Conservation (phyloP, 768 basidiomycete species). For the Mycena latifolia region DNA sequence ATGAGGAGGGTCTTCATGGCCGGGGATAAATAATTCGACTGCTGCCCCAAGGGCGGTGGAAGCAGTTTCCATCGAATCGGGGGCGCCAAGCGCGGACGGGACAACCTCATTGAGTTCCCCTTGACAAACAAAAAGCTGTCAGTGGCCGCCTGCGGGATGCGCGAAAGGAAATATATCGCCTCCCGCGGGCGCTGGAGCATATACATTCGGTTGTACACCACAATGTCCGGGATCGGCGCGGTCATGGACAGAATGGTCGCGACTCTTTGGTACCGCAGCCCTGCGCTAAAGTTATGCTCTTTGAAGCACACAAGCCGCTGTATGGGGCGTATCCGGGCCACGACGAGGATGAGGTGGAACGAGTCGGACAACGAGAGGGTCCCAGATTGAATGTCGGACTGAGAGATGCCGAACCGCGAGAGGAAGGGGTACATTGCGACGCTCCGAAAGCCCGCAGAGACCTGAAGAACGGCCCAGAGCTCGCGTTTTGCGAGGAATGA, state of each 20-base stretch:
- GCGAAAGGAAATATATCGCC: constrained; percentile 10
- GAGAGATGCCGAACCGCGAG: constrained; percentile 16
- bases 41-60: constrained; percentile 18
- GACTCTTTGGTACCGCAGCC: constrained; percentile 5
- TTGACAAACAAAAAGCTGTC: constrained; percentile 17
- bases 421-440: constrained; percentile 23
- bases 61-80: constrained; percentile 30
- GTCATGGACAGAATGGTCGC: constrained; percentile 5
- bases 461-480: constrained; percentile 11
- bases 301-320: constrained; percentile 27
- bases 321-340: constrained; percentile 22
- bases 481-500: neutral
- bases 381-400: constrained; percentile 23
- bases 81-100: constrained; percentile 18
- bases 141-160: constrained; percentile 10
- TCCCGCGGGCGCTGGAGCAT: constrained; percentile 19
- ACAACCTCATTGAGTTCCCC: neutral
- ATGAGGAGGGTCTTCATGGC: constrained; percentile 20
- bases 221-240: constrained; percentile 30
- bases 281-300: neutral
- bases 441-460: constrained; percentile 18
- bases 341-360: constrained; percentile 29
- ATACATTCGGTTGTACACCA: constrained; percentile 22
- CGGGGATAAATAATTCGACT: neutral
- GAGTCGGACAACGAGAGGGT: constrained; percentile 26